Percentiles rank a stretch among this genome's conserved stretches.
Evolutionary conservation across 2,329 filamentous ascomycete species (phyloP).

Genomic region (Alternaria tenuissima): DNA sequence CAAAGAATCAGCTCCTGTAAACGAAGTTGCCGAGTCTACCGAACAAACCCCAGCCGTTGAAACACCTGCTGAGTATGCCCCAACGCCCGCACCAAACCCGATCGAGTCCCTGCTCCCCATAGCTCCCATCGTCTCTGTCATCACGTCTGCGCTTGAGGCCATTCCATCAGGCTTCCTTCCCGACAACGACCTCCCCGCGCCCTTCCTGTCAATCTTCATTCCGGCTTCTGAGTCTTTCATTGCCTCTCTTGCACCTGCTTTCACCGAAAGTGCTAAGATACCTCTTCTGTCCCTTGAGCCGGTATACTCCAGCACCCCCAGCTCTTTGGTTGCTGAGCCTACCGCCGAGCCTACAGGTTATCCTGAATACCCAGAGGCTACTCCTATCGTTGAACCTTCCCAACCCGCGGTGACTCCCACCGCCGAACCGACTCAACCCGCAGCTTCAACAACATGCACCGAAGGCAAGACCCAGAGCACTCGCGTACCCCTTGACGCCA

Average conservation of each 20-base stretch:
- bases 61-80: conserved; percentile 2
- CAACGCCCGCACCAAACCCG: neutral
- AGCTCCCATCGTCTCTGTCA: conserved; percentile 24
- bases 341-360: conserved; percentile 17
- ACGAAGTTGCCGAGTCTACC: conserved; percentile 3
- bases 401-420: neutral
- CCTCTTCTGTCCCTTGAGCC: conserved; percentile 18
- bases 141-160: conserved; percentile 11
- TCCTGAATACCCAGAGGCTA: conserved; percentile 8
- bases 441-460: neutral
- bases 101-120: conserved; percentile 5
- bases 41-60: neutral
- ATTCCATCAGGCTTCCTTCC: conserved; percentile 13
- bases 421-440: too few relatives aligned
- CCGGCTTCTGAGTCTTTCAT: conserved; percentile 28
- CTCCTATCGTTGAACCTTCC: neutral
- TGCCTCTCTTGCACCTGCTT: conserved; percentile 27
- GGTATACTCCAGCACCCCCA: conserved; percentile 25
- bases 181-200: conserved; percentile 21
- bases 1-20: conserved; percentile 1
- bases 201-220: conserved; percentile 22
- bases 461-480: neutral
- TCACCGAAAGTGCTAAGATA: conserved; percentile 15
- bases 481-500: conserved; percentile 8
- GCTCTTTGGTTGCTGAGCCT: conserved; percentile 13